Evolutionary conservation across 768 basidiomycete genomes (phyloP).

Genomic region (Tricholoma flavovirens): DNA sequence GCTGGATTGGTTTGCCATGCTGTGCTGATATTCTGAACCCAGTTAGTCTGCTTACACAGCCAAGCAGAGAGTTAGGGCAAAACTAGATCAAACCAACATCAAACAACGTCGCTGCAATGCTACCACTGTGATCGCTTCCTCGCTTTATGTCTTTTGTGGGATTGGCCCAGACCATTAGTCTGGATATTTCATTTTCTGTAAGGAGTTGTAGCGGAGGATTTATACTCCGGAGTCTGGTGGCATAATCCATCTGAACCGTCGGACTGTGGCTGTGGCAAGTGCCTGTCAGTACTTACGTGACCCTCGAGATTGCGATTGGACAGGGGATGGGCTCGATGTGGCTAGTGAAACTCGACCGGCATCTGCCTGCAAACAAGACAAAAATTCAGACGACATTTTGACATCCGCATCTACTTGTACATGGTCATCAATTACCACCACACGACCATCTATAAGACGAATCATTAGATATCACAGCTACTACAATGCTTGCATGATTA

Average conservation of each 20-base stretch:
- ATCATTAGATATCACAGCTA: slow-evolving; percentile 1
- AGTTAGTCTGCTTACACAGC: slow-evolving; percentile 41
- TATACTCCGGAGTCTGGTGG: slow-evolving; percentile 53
- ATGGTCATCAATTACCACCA: slow-evolving; percentile 89
- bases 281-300: slow-evolving; percentile 30
- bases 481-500: slow-evolving; percentile 33
- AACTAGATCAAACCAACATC: slow-evolving; percentile 41
- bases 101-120: slow-evolving; percentile 46
- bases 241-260: slow-evolving; percentile 40
- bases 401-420: slow-evolving; percentile 88
- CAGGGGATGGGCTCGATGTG: slow-evolving; percentile 57
- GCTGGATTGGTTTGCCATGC: slow-evolving; percentile 83
- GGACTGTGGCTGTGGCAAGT: neutral
- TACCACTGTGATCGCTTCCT: slow-evolving; percentile 53
- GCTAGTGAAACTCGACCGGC: slow-evolving; percentile 49
- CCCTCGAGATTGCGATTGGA: slow-evolving; percentile 37
- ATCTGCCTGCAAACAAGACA: slow-evolving; percentile 72
- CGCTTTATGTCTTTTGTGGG: slow-evolving; percentile 72
- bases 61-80: neutral
- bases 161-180: slow-evolving; percentile 87
- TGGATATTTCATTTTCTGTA: slow-evolving; percentile 85
- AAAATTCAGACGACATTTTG: slow-evolving; percentile 80
- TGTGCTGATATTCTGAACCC: slow-evolving; percentile 63
- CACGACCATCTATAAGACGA: slow-evolving; percentile 74
- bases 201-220: slow-evolving; percentile 76